Conservation (phyloP, 257 asterid species). For the Parsonsia alboflavescens region DNA sequence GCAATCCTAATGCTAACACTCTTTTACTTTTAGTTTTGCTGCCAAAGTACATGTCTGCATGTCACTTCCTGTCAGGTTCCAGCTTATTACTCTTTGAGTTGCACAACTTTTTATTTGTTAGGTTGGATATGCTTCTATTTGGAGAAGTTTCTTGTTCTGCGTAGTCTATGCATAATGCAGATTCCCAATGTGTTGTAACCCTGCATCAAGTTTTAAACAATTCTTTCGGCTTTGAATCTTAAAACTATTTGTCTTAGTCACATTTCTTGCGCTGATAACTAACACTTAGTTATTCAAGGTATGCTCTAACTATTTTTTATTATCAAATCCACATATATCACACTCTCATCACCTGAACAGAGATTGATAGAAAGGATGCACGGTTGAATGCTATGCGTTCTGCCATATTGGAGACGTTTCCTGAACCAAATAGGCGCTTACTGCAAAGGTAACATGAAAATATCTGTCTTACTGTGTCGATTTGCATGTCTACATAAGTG, state of each 20-base stretch:
- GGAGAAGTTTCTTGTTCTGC: neutral
- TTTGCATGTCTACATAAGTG: neutral
- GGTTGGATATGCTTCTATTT: neutral
- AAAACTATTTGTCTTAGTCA: neutral
- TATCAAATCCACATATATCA: neutral
- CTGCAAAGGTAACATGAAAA: constrained; percentile 72
- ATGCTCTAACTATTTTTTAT: neutral
- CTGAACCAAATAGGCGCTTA: constrained; percentile 87
- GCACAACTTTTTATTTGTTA: neutral
- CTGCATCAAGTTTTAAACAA: neutral
- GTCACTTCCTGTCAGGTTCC: neutral
- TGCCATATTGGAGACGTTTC: constrained; percentile 84
- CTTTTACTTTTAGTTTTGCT: neutral
- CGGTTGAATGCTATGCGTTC: constrained; percentile 72
- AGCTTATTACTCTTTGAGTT: neutral
- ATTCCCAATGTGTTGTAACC: neutral
- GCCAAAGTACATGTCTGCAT: neutral
- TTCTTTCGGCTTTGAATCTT: neutral
- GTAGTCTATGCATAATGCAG: neutral
- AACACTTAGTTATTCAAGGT: too few species aligned
- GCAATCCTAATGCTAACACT: neutral
- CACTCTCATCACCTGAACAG: constrained; percentile 28
- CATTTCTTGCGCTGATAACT: neutral
- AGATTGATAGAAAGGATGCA: constrained; percentile 72
- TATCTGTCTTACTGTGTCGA: neutral